Base-by-base conservation (phyloP, 2,329 filamentous ascomycete species). In the Zymoseptoria crescenta region DNA sequence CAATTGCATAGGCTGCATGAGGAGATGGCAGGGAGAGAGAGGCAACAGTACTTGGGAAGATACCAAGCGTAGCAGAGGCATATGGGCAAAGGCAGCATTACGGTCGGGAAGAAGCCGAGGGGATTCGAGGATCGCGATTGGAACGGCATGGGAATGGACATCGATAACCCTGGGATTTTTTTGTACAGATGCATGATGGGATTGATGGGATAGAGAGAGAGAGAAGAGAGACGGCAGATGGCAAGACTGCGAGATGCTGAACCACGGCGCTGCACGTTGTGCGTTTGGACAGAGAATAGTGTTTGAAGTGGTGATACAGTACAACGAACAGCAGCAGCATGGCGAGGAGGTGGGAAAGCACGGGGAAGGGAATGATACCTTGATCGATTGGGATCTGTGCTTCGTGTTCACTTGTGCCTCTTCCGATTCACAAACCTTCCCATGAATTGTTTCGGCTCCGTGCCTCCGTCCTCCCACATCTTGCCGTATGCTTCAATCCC, bases 401-500 rank as follows among this genome's bases (percentile, higher is more conserved):
- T 45, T 4, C 16, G 2, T 6, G 16, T 16, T 45, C 35, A 45
- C 35, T 16, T 45, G 35, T 45, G 2, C 21, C 61, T 59, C 29
- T 52, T 61, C 9, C 63, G 57, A 50, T 56, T 49, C 28, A 68
- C 48, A 49, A 69, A 69, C 21, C 52, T 59, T 5, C 56, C 61
- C 69, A 70, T 68, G 10, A 62, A 62, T 52, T 59, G 55, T 54
- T 54, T 67, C 6, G 68, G 66, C 59, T 71, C 67, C 19, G 29
- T 16, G 1, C 63, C 68, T 8, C 62, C 67, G 60, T 68, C 67
- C 10, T 49, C 58, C 55, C 65, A 69, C 4, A 64, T 59, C 8
- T 61, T 56, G 8, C 62, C 65, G 54, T 68, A 71, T 3, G 66
- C 65, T 19, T 69, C 66, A 1, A 68, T 59, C 5, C 68, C 67